These are phyloP conservation scores for Trypanosoma congolense DNA, from an alignment of 208 protist species.

Conservation along the genomic window DNA sequence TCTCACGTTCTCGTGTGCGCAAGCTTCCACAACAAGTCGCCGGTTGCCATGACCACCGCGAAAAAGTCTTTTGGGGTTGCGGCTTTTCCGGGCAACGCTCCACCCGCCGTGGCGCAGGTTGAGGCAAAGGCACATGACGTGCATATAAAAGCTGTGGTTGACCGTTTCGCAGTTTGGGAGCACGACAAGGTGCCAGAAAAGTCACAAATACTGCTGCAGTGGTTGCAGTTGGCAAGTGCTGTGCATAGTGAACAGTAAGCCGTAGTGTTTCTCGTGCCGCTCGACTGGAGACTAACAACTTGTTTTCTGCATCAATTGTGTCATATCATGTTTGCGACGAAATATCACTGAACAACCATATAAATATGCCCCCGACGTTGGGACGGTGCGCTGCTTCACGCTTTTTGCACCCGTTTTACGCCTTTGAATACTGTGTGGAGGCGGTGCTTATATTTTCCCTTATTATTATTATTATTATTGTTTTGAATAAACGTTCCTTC, in stretches of 20 bases:
- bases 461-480: too few species aligned
- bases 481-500: too few species aligned
- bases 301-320: too few species aligned
- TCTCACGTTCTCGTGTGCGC: slow-evolving; percentile 15
- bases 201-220: slow-evolving; percentile 31
- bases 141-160: slow-evolving; percentile 13
- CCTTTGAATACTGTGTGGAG: too few species aligned
- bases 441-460: too few species aligned
- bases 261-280: too few species aligned
- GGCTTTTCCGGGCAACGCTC: background rate
- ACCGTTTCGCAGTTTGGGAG: slow-evolving; percentile 48
- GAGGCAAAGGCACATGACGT: slow-evolving; percentile 20
- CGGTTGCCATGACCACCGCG: background rate
- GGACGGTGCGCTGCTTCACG: too few species aligned
- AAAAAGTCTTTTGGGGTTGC: background rate
- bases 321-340: too few species aligned
- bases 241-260: slow-evolving; percentile 26
- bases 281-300: too few species aligned
- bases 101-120: slow-evolving; percentile 8
- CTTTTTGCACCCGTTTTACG: too few species aligned
- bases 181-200: slow-evolving; percentile 41
- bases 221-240: slow-evolving; percentile 39
- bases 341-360: too few species aligned
- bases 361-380: too few species aligned
- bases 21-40: slow-evolving; percentile 6